A percentile compares a stretch with the other conserved stretches of the same genome.
phyloP scores from a whole-genome alignment of 805 yeast species.

The Lipomyces oligophaga region DNA sequence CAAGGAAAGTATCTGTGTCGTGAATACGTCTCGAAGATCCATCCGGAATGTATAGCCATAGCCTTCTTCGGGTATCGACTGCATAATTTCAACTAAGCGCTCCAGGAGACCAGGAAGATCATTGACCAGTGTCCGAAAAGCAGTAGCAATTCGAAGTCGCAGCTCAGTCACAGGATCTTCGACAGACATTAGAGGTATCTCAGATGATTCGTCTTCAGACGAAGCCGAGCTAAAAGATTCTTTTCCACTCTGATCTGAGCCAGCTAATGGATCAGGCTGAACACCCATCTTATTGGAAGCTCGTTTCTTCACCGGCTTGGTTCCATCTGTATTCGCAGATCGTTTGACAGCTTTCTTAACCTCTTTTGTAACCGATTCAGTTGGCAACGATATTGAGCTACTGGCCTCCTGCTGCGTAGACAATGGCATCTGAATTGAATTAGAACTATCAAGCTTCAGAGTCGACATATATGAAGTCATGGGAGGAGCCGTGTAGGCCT shows the following conservation, averaged over 20 bases:
- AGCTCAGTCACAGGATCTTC: conserved; percentile 25
- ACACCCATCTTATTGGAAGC: neutral
- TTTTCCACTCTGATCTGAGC: neutral
- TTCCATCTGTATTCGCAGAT: too few relatives aligned
- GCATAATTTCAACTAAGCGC: conserved; percentile 21
- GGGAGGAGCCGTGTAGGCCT: too few relatives aligned
- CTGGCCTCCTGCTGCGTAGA: too few relatives aligned
- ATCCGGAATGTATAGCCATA: conserved; percentile 14
- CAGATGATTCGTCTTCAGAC: too few relatives aligned
- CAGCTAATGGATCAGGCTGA: neutral
- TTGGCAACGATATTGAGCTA: too few relatives aligned
- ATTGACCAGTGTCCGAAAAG: conserved; percentile 11
- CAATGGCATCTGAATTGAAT: too few relatives aligned
- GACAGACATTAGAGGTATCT: conserved; percentile 21
- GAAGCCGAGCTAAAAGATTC: too few relatives aligned
- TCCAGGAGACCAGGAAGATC: conserved; percentile 18
- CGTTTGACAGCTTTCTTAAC: too few relatives aligned
- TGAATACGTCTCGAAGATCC: conserved; percentile 27
- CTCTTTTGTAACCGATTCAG: too few relatives aligned
- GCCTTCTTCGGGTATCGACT: conserved; percentile 29
- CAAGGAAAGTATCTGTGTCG: conserved; percentile 10
- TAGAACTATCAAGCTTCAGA: too few relatives aligned
- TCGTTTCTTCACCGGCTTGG: too few relatives aligned
- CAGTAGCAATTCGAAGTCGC: conserved; percentile 24
- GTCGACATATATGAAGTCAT: too few relatives aligned